A percentile compares a stretch with the other conserved stretches of the same genome.
Conservation (phyloP, 805 yeast genomes). For the Candida coquimbonensis region DNA sequence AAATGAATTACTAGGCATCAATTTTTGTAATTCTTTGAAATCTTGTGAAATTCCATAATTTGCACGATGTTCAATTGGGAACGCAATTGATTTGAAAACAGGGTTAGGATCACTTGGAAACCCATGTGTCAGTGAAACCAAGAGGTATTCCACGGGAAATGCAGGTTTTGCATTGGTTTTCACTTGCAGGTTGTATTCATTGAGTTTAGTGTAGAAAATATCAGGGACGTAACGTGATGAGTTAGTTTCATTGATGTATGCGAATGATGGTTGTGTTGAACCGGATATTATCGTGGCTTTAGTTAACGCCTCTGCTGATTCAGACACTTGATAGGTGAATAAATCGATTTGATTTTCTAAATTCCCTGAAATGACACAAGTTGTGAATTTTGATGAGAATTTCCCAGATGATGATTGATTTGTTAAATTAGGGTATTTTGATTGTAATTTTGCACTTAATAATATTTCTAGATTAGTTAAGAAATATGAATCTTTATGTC, state of each 20-base stretch:
- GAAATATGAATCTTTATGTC: conserved; percentile 89
- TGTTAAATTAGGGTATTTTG: conserved; percentile 51
- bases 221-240: conserved; percentile 87
- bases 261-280: conserved; percentile 84
- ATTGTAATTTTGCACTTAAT: conserved; percentile 78
- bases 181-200: conserved; percentile 86
- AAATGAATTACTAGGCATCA: conserved; percentile 32
- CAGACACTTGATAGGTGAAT: conserved; percentile 81
- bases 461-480: conserved; percentile 79
- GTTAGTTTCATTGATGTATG: conserved; percentile 71
- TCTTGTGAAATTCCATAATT: conserved; percentile 72
- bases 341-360: conserved; percentile 83
- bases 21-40: conserved; percentile 43
- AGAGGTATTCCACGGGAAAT: conserved; percentile 83
- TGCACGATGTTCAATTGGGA: conserved; percentile 77
- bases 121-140: conserved; percentile 88
- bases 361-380: conserved; percentile 93
- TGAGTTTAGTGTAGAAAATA: conserved; percentile 72
- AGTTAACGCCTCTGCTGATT: conserved; percentile 80
- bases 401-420: conserved; percentile 55
- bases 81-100: conserved; percentile 40
- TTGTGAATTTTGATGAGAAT: conserved; percentile 85
- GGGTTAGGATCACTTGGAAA: conserved; percentile 64
- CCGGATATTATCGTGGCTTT: conserved; percentile 81
- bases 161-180: conserved; percentile 85